phyloP scores from a whole-genome alignment of 768 basidiomycete genomes.

The Pulveroboletus sp. region DNA sequence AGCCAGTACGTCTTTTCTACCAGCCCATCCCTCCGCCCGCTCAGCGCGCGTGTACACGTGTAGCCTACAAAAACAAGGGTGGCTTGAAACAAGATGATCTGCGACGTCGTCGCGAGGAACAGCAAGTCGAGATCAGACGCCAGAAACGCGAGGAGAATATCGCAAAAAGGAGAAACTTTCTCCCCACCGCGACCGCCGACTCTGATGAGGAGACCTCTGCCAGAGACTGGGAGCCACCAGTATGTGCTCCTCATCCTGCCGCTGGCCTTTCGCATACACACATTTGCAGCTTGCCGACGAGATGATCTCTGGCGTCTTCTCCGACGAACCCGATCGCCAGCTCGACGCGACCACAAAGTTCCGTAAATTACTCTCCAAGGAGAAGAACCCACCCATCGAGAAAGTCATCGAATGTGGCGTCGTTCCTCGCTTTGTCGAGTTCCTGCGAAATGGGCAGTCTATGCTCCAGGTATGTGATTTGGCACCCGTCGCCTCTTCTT shows the following conservation, averaged over 20 bases:
- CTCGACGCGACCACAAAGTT: slow-evolving; percentile 97
- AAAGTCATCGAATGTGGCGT: slow-evolving; percentile 97
- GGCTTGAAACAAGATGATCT: slow-evolving; percentile 90
- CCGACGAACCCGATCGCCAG: slow-evolving; percentile 87
- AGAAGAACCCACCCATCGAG: slow-evolving; percentile 99
- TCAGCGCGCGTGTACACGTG: slow-evolving; percentile 38
- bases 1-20: slow-evolving; percentile 49
- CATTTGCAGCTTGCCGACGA: slow-evolving; percentile 70
- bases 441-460: slow-evolving; percentile 74
- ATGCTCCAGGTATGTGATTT: slow-evolving; percentile 71
- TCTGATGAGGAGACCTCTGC: slow-evolving; percentile 87
- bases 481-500: slow-evolving; percentile 4
- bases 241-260: slow-evolving; percentile 29
- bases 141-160: slow-evolving; percentile 99
- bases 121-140: slow-evolving; percentile 97
- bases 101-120: slow-evolving; percentile 94
- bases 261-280: slow-evolving; percentile 8
- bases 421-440: slow-evolving; percentile 95
- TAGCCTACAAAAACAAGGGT: slow-evolving; percentile 91
- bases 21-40: slow-evolving; percentile 6
- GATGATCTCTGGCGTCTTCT: slow-evolving; percentile 93
- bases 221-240: slow-evolving; percentile 76
- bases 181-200: slow-evolving; percentile 69
- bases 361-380: slow-evolving; percentile 97
- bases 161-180: slow-evolving; percentile 93